phyloP scores from a whole-genome alignment of 1,284 basidiomycete species.

The Porphyrellus sp. region DNA sequence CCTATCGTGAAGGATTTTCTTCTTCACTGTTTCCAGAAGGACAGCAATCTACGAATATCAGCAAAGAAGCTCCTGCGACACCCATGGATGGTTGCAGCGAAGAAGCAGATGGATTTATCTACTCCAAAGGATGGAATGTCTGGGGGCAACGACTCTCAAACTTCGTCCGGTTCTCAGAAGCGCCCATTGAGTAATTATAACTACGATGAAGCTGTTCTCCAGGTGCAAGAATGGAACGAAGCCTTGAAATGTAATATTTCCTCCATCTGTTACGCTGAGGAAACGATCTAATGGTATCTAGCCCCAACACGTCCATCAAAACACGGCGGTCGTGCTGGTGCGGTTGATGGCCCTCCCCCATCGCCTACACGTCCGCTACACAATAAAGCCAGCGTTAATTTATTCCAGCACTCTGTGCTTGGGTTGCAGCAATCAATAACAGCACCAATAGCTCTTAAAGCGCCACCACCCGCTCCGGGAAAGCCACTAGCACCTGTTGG shows the following conservation, averaged over 20 bases:
- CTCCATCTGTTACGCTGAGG: constrained; percentile 4
- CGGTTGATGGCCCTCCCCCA: constrained; percentile 35
- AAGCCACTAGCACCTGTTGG: constrained; percentile 32
- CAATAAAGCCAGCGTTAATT: constrained; percentile 29
- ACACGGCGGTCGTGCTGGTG: constrained; percentile 46
- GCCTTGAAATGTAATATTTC: constrained; percentile 74
- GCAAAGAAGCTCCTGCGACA: constrained; percentile 92
- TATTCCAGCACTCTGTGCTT: constrained; percentile 34
- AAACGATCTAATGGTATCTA: constrained; percentile 35
- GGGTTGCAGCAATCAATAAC: constrained; percentile 35
- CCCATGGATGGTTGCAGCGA: constrained; percentile 91
- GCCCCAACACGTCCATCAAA: constrained; percentile 63
- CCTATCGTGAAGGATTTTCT: constrained; percentile 95
- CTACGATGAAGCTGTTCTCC: constrained; percentile 90
- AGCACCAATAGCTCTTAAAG: constrained; percentile 30
- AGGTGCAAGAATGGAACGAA: constrained; percentile 98
- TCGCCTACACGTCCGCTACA: constrained; percentile 41
- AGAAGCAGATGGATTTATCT: constrained; percentile 62
- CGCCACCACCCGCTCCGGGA: constrained; percentile 18
- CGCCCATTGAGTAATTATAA: constrained; percentile 73
- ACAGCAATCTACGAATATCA: constrained; percentile 88
- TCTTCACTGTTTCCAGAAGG: constrained; percentile 98
- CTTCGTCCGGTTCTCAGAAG: constrained; percentile 40
- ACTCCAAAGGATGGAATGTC: constrained; percentile 38
- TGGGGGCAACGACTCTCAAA: constrained; percentile 28